Percentiles rank a stretch among this genome's conserved stretches.
These are phyloP conservation scores for Helicostylum pulchrum DNA, from an alignment of 192 early-diverging fungal genomes.

Conservation along the genomic window DNA sequence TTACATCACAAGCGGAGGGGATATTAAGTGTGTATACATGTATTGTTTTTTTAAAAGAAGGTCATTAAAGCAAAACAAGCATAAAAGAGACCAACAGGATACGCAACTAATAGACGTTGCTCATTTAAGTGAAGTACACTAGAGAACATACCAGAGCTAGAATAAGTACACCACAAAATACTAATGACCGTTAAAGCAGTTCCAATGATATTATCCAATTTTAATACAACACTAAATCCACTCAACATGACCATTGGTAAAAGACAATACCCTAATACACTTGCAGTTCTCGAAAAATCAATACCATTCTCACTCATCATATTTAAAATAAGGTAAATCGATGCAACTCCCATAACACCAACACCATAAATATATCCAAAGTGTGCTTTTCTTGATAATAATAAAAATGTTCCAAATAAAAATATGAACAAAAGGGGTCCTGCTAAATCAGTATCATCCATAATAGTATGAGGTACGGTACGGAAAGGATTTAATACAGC, in stretches of 20 bases:
- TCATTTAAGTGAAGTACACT: slow-evolving; percentile 88
- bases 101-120: slow-evolving; percentile 91
- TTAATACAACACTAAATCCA: slow-evolving; percentile 64
- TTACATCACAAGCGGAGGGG: too few species aligned
- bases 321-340: slow-evolving; percentile 87
- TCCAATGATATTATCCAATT: slow-evolving; percentile 63
- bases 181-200: slow-evolving; percentile 62
- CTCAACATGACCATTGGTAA: slow-evolving; percentile 93
- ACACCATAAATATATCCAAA: slow-evolving; percentile 99
- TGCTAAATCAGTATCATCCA: slow-evolving; percentile 95
- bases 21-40: too few species aligned
- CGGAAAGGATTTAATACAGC: slow-evolving; percentile 85
- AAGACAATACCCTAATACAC: slow-evolving; percentile 95
- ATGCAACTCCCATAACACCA: slow-evolving; percentile 79
- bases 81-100: slow-evolving; percentile 91
- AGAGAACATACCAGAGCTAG: slow-evolving; percentile 85
- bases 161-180: slow-evolving; percentile 92
- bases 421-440: slow-evolving; percentile 92
- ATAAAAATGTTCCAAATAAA: slow-evolving; percentile 83
- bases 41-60: slow-evolving; percentile 59
- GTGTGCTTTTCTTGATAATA: slow-evolving; percentile 84
- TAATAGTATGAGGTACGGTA: slow-evolving; percentile 73
- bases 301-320: slow-evolving; percentile 89
- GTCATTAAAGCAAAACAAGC: slow-evolving; percentile 92
- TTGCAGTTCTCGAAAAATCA: slow-evolving; percentile 83